A percentile compares a stretch with the other conserved stretches of the same genome.
Conservation (phyloP, 2,329 filamentous ascomycete species). For the Thelonectria blattea region DNA sequence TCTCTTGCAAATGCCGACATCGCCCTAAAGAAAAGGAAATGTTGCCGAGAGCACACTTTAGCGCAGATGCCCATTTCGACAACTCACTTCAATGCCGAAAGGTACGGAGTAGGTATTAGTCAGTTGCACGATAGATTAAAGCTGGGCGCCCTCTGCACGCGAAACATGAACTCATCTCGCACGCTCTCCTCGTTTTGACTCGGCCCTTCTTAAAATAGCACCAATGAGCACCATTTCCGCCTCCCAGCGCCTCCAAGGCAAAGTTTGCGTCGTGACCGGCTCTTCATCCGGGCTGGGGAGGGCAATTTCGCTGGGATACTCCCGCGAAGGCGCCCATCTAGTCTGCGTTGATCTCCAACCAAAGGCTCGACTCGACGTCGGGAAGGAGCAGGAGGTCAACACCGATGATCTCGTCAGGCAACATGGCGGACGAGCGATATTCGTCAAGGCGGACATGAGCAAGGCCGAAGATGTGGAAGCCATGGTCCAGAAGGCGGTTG, state of each 20-base stretch:
- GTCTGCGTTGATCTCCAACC: constrained; percentile 50
- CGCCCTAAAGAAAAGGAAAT: background rate
- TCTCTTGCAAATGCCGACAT: background rate
- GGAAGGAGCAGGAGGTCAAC: constrained; percentile 39
- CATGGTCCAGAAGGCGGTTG: constrained; percentile 39
- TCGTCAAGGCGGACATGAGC: constrained; percentile 52
- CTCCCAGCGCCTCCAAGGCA: constrained; percentile 21
- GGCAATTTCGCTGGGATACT: constrained; percentile 52
- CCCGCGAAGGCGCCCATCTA: constrained; percentile 48
- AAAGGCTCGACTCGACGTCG: constrained; percentile 34
- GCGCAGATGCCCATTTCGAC: background rate
- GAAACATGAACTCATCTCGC: background rate
- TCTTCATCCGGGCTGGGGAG: constrained; percentile 54
- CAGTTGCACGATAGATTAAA: background rate
- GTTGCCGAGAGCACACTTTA: constrained; percentile 1
- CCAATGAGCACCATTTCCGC: constrained; percentile 6
- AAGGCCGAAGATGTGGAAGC: constrained; percentile 44
- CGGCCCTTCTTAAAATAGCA: no score
- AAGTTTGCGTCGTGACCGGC: constrained; percentile 53
- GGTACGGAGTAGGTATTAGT: constrained; percentile 10
- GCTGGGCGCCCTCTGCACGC: background rate
- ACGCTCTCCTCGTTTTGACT: background rate
- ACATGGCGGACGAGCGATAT: constrained; percentile 46
- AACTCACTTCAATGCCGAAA: background rate
- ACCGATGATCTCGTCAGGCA: constrained; percentile 43